These are phyloP conservation scores for Nicotiana noctiflora DNA, from an alignment of 257 asterid genomes.

Conservation along the genomic window DNA sequence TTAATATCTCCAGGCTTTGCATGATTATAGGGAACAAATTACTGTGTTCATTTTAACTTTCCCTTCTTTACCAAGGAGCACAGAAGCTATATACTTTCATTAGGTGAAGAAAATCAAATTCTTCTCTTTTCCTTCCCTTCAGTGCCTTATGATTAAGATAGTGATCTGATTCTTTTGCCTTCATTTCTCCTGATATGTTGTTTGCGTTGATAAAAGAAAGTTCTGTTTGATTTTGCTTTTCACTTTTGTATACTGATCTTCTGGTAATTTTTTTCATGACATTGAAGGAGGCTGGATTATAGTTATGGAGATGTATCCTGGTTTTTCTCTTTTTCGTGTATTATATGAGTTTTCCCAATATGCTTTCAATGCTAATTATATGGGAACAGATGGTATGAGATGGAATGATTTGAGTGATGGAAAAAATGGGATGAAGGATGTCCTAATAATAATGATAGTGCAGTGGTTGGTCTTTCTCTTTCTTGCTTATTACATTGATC, in stretches of 20 bases:
- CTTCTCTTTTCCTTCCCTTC: neutral
- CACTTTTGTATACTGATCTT: neutral
- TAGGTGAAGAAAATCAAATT: neutral
- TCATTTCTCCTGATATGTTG: neutral
- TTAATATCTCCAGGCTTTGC: neutral
- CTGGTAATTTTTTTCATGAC: slow-evolving; percentile 9
- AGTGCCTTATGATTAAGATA: neutral
- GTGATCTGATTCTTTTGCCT: neutral
- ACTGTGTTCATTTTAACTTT: neutral
- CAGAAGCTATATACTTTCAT: neutral
- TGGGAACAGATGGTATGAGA: slow-evolving; percentile 91
- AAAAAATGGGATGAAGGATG: slow-evolving; percentile 66
- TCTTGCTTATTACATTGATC: slow-evolving; percentile 69
- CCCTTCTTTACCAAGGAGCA: neutral
- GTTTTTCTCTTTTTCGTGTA: slow-evolving; percentile 86
- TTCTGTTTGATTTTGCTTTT: neutral
- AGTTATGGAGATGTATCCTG: slow-evolving; percentile 90
- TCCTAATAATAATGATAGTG: slow-evolving; percentile 54
- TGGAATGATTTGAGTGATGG: slow-evolving; percentile 69
- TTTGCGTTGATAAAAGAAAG: neutral
- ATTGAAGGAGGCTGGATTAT: slow-evolving; percentile 70
- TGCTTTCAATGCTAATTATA: slow-evolving; percentile 52
- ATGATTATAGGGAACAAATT: neutral
- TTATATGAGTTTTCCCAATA: slow-evolving; percentile 77
- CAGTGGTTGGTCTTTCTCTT: slow-evolving; percentile 80